Conservation (phyloP, 2,329 filamentous ascomycete genomes). For the Elsinoe arachidis region DNA sequence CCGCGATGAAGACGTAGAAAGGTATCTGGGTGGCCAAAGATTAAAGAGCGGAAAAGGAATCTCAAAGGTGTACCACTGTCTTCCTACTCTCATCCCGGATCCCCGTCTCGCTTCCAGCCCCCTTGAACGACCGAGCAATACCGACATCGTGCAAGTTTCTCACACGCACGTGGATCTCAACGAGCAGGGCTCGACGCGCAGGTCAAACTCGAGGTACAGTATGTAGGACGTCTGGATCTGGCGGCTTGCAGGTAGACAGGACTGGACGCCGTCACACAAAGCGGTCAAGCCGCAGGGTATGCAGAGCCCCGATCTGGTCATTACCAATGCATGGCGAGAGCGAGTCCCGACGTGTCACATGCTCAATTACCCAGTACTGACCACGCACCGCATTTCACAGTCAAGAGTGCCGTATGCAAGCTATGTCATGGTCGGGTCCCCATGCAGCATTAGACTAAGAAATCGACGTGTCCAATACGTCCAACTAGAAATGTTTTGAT, state of each 20-base stretch:
- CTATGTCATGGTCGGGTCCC: neutral
- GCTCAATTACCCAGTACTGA: neutral
- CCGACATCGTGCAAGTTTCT: no score
- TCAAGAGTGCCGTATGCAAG: neutral
- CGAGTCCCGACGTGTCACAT: neutral
- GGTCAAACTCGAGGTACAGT: neutral
- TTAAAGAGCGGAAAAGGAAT: conserved; percentile 4
- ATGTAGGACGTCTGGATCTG: neutral
- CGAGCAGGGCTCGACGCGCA: neutral
- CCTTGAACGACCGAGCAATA: no score
- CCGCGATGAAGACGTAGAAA: conserved; percentile 63
- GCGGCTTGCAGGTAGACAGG: neutral
- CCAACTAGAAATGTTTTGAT: neutral
- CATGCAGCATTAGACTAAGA: conserved; percentile 3
- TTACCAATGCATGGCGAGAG: neutral
- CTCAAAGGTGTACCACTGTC: neutral
- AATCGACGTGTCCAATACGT: conserved; percentile 4
- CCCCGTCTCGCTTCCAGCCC: no score
- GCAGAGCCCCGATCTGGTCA: neutral
- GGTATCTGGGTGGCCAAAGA: conserved; percentile 50
- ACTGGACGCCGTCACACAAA: neutral
- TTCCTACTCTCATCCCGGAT: no score
- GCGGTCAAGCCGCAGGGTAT: neutral
- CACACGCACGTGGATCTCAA: no score
- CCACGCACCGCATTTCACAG: neutral